phyloP scores from a whole-genome alignment of 2,329 filamentous ascomycete species.

The Metarhizium brunneum region DNA sequence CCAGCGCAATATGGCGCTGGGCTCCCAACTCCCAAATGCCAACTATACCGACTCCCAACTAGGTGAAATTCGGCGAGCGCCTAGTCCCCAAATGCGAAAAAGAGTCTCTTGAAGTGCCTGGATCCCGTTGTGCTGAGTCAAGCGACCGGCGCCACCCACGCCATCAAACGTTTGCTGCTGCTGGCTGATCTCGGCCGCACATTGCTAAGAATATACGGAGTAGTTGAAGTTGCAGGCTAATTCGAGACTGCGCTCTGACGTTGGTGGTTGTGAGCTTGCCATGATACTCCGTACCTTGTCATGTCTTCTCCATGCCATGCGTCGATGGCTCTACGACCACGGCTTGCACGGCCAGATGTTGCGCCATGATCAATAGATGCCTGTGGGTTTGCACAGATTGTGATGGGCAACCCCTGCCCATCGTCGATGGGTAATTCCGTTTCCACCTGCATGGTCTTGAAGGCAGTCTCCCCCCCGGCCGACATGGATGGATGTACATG shows the following conservation, averaged over 20 bases:
- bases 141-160: background rate
- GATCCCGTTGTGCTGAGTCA: constrained; percentile 1
- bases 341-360: background rate
- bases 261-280: background rate
- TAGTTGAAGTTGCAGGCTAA: background rate
- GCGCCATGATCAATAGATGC: background rate
- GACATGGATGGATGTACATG: background rate
- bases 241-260: constrained; percentile 1
- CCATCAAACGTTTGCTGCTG: background rate
- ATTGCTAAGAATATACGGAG: background rate
- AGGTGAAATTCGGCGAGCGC: background rate
- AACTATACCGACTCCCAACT: background rate
- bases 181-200: background rate
- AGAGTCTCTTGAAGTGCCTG: background rate
- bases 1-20: background rate
- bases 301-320: background rate
- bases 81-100: background rate
- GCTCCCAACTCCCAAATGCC: background rate
- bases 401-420: background rate
- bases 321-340: background rate
- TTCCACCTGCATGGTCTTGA: background rate
- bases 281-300: background rate
- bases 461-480: background rate
- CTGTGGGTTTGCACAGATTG: background rate
- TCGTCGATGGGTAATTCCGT: background rate